Percentiles rank a stretch among this genome's conserved stretches.
phyloP scores from a whole-genome alignment of 2,329 filamentous ascomycete species.

The Acephala macrosclerotiorum region DNA sequence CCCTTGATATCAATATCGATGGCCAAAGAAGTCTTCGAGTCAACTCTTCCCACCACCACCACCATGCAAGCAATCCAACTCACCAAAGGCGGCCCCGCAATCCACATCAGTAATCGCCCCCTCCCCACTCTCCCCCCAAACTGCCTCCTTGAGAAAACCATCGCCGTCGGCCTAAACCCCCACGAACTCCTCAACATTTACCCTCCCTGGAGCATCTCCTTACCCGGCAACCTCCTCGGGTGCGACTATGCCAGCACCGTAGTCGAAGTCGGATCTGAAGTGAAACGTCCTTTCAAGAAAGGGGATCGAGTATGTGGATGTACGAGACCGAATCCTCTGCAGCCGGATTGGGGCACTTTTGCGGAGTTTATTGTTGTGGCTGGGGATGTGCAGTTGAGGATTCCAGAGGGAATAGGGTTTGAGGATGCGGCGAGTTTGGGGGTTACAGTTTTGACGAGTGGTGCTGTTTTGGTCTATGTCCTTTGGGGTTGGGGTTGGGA shows the following conservation, averaged over 20 bases:
- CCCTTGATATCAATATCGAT: no score
- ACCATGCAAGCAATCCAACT: slow-evolving; percentile 16
- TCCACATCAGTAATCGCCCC: slow-evolving; percentile 7
- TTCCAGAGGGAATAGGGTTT: slow-evolving; percentile 51
- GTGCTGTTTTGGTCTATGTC: slow-evolving; percentile 31
- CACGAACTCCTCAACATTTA: slow-evolving; percentile 14
- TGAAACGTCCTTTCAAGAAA: slow-evolving; percentile 42
- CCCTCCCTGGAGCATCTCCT: slow-evolving; percentile 4
- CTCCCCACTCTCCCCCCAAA: slow-evolving; percentile 8
- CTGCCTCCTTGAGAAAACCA: slow-evolving; percentile 12
- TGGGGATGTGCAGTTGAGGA: slow-evolving; percentile 48
- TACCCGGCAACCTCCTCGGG: slow-evolving; percentile 10
- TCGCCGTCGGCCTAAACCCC: slow-evolving; percentile 13
- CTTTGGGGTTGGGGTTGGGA: not conserved
- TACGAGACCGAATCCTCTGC: slow-evolving; percentile 39
- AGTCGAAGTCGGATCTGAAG: slow-evolving; percentile 50
- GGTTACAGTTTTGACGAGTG: slow-evolving; percentile 36
- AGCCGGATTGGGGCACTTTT: slow-evolving; percentile 48
- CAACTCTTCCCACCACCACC: not conserved
- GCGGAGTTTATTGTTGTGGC: slow-evolving; percentile 35
- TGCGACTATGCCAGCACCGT: slow-evolving; percentile 57
- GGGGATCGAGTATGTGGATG: slow-evolving; percentile 45
- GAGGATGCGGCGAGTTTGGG: slow-evolving; percentile 49
- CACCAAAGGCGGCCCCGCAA: slow-evolving; percentile 12
- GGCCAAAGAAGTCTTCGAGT: no score